Percentiles rank a stretch among this genome's conserved stretches.
These are phyloP conservation scores for Yamadazyma paraphyllophila DNA, from an alignment of 805 yeast genomes.

Conservation along the genomic window DNA sequence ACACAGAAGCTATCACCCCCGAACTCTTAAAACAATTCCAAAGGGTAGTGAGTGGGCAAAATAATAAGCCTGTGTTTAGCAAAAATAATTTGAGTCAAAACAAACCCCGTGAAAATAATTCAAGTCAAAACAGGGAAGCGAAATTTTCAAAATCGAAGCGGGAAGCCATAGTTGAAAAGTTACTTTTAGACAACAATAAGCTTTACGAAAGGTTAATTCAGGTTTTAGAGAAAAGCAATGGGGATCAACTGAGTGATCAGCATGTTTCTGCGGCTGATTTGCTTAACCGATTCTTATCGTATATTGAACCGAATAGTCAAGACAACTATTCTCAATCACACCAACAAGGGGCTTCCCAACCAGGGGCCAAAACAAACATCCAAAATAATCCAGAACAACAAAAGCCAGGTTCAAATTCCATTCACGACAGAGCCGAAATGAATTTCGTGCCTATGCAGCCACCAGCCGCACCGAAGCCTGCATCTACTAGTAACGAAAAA, in stretches of 20 bases:
- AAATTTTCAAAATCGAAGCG: background rate
- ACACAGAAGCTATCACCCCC: background rate
- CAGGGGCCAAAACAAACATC: background rate
- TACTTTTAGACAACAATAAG: conserved; percentile 5
- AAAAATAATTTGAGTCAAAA: background rate
- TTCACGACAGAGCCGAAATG: background rate
- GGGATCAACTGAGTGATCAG: too few relatives aligned
- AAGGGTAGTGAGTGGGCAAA: conserved; percentile 5
- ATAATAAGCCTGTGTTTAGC: background rate
- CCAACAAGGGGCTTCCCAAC: too few relatives aligned
- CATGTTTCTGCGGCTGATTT: too few relatives aligned
- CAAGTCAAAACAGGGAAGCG: background rate
- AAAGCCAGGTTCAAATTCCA: background rate
- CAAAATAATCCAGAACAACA: background rate
- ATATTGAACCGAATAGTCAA: background rate
- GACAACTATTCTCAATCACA: background rate
- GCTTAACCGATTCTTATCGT: too few relatives aligned
- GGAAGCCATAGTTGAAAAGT: background rate
- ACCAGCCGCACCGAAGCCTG: conserved; percentile 7
- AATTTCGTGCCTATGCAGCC: conserved; percentile 1
- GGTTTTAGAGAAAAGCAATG: background rate
- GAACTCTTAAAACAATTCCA: conserved; percentile 12
- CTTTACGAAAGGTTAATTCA: conserved; percentile 7
- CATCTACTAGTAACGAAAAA: background rate
- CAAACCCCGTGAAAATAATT: background rate